phyloP scores from a whole-genome alignment of 305 asterid species.

The Withania somnifera region DNA sequence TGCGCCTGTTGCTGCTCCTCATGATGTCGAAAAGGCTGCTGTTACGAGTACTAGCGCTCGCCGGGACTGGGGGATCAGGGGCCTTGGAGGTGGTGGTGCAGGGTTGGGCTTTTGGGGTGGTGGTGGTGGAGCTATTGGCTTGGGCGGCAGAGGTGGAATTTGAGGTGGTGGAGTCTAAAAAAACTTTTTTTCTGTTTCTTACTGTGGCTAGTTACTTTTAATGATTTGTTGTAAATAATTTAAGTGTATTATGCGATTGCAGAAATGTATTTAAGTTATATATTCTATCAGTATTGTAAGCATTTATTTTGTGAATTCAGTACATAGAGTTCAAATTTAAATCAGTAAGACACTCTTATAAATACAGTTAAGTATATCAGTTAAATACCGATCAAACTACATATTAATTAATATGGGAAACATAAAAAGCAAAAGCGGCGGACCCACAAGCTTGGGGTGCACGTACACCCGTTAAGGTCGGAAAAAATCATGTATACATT shows the following conservation, averaged over 20 bases:
- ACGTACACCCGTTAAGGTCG: no score
- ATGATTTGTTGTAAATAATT: neutral
- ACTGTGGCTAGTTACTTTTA: neutral
- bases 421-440: no score
- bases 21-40: neutral
- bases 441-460: no score
- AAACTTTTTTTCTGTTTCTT: neutral
- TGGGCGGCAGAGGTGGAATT: neutral
- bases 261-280: no score
- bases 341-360: no score
- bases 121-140: neutral
- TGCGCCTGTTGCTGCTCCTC: neutral
- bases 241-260: neutral
- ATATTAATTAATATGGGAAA: no score
- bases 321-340: no score
- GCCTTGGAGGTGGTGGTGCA: neutral
- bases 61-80: neutral
- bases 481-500: no score
- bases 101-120: neutral
- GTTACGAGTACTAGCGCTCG: neutral
- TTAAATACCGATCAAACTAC: no score
- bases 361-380: no score
- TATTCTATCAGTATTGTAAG: neutral
- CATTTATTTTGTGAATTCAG: neutral
- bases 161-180: neutral